Conservation (phyloP, 768 basidiomycete genomes). For the Boletus patriciae region DNA sequence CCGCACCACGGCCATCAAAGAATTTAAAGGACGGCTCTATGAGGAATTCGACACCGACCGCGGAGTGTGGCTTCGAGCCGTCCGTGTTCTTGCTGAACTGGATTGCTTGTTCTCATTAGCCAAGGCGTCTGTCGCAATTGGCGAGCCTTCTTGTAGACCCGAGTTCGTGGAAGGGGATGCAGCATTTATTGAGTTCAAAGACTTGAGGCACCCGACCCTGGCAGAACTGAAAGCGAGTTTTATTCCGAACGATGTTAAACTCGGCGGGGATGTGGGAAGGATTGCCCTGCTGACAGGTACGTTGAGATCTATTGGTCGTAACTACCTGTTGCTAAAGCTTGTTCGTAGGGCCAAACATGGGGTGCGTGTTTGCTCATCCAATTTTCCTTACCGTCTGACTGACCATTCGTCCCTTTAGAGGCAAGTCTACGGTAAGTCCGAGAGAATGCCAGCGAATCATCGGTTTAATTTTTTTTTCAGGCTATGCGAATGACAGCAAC, state of each 20-base stretch:
- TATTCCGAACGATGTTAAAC: constrained; percentile 88
- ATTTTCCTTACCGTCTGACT: background rate
- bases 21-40: constrained; percentile 78
- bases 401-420: constrained; percentile 40
- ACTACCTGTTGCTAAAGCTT: background rate
- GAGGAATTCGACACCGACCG: constrained; percentile 83
- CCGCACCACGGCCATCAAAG: constrained; percentile 73
- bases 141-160: constrained; percentile 92
- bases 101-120: constrained; percentile 94
- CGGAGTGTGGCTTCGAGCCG: constrained; percentile 75
- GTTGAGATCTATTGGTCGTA: constrained; percentile 22
- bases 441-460: background rate
- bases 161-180: constrained; percentile 78
- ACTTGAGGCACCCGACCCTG: constrained; percentile 86
- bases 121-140: constrained; percentile 84
- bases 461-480: constrained; percentile 31
- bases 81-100: constrained; percentile 89
- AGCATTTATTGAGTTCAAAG: constrained; percentile 84
- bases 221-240: constrained; percentile 70
- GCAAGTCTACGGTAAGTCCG: constrained; percentile 67
- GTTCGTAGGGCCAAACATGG: constrained; percentile 77
- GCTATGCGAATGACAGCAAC: constrained; percentile 95
- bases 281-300: constrained; percentile 85
- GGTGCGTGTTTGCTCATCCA: constrained; percentile 46
- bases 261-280: constrained; percentile 74